Evolutionary conservation across 1,139 yeast species (phyloP), one percentile per base, ranked within the genome.

Genomic region (Lodderomyces jiufengensis): DNA sequence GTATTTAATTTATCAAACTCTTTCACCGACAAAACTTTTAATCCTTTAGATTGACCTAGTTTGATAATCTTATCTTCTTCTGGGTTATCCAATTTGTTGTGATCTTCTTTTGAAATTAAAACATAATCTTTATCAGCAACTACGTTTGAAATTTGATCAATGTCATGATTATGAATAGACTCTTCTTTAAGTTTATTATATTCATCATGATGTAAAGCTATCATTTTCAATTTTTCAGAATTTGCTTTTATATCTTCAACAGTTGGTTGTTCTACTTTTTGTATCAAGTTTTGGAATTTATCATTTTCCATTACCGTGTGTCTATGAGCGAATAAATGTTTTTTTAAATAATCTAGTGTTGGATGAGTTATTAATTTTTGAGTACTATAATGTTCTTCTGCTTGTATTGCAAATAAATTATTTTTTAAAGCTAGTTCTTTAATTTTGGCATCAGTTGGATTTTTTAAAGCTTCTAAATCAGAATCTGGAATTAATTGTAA

Each of bases 211-310:
- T 59, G 42, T 37, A 69, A 49, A 0, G 72, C 61, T 2, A 65
- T 57, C 38, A 66, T 55, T n/a, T 59, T 57, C 35, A 54, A 57
- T 23, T 42, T 55, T 31, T 65, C 69, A 2, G 73, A 72, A 13
- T 58, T 62, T 9, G 48, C 43, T 38, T 65, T 61, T 5, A 69
- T 57, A 33, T 62, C 66, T 30, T 51, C 57, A 39, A 62, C 50
- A 18, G 55, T 49, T 32, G 71, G 71, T 5, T 52, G 50, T 33
- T 57, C 42, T 0, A 68, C 67, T n/a, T 55, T 42, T 32, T 48
- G 50, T 4, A 41, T 37, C 32, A 63, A 45, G 6, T 44, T 41
- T 3, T 43, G 43, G 8, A 50, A 46, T 20, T 57, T 60, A 2
- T 41, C 39, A 7, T 41, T 32, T 9, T 31, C 20, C 2, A 46